Evolutionary conservation across 148 eudicot species (phyloP), one percentile per base, ranked within the genome.

Genomic region (Rhododendron henanense): DNA sequence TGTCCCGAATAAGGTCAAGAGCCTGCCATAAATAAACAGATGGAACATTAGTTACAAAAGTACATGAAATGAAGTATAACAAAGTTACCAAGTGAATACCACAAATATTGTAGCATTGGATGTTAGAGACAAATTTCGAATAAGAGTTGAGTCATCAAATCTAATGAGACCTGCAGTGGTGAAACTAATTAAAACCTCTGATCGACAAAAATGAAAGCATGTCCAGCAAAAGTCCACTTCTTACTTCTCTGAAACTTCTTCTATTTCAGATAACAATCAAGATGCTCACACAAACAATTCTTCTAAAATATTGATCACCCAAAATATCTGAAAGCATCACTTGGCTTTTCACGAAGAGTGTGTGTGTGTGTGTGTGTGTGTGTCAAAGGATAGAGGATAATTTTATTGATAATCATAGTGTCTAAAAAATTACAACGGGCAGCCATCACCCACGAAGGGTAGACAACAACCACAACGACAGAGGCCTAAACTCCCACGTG

Each of bases 1-100:
- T 92, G 91, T 95, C 98, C 88, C 92, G 91, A 88, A 96, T 96
- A 67, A 96, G 93, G 90, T 96, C 99, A 87, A 96, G 96, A 57
- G 99, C 99, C 99, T 96, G 94, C 87, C 45, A 53, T 86, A 65
- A 41, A 69, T 50, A 19, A 81, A 75, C 57, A 35, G 86, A 88
- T 33, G 14, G 37, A 84, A 53, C 14, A 76, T 84, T 76, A 76
- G 51, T 55, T 6, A 33, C 78, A 78, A 25, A 51, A 75, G 47
- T 13, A 78, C 31, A 44, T 41, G 75, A 25, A 84, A 63, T 69
- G 25, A 41, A 79, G 41, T 44, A 50, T 63, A 10, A n/a, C 3
- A 78, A 87, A 69, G 47, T 25, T 53, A 48, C 10, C 47, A 78
- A 65, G 39, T 77, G 25, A 77, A 67, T 84, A 41, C 4, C 9